Evolutionary conservation across 1,284 basidiomycete genomes (phyloP).

Genomic region (Kwoniella shivajii): DNA sequence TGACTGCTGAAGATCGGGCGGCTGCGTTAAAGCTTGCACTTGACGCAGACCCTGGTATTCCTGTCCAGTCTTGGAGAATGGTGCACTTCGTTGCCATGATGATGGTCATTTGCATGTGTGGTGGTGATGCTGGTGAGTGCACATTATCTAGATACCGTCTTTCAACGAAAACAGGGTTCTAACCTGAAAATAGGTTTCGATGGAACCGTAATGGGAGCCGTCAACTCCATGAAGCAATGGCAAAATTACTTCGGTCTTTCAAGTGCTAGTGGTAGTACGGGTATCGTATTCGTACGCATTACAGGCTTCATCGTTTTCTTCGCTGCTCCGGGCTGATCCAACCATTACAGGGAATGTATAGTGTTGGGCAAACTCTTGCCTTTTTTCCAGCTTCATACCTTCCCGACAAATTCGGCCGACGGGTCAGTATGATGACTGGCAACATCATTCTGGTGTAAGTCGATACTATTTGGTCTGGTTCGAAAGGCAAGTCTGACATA

Average conservation of each 20-base stretch:
- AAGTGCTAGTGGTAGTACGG: slow-evolving; percentile 43
- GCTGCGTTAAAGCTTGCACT: slow-evolving; percentile 57
- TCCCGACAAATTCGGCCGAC: slow-evolving; percentile 60
- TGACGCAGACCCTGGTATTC: slow-evolving; percentile 60
- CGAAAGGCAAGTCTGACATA: too few species aligned
- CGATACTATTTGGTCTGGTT: too few species aligned
- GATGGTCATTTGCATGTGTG: slow-evolving; percentile 58
- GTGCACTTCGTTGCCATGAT: slow-evolving; percentile 55
- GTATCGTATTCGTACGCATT: slow-evolving; percentile 58
- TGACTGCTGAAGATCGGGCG: slow-evolving; percentile 29
- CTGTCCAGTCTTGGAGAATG: slow-evolving; percentile 52
- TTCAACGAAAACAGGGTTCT: neutral
- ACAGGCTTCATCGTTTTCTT: neutral
- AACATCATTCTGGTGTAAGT: slow-evolving; percentile 49
- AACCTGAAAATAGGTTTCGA: slow-evolving; percentile 48
- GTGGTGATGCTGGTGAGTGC: slow-evolving; percentile 32
- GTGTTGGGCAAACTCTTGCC: slow-evolving; percentile 55
- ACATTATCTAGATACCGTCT: neutral
- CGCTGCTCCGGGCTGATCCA: neutral
- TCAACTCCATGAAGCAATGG: slow-evolving; percentile 61
- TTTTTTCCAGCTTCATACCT: slow-evolving; percentile 54
- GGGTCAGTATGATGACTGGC: slow-evolving; percentile 61
- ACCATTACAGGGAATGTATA: slow-evolving; percentile 56
- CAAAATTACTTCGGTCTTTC: slow-evolving; percentile 59
- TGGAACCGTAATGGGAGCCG: slow-evolving; percentile 62